Evolutionary conservation across 495 filamentous ascomycete species (phyloP).

Genomic region (Jackrogersella minutella): DNA sequence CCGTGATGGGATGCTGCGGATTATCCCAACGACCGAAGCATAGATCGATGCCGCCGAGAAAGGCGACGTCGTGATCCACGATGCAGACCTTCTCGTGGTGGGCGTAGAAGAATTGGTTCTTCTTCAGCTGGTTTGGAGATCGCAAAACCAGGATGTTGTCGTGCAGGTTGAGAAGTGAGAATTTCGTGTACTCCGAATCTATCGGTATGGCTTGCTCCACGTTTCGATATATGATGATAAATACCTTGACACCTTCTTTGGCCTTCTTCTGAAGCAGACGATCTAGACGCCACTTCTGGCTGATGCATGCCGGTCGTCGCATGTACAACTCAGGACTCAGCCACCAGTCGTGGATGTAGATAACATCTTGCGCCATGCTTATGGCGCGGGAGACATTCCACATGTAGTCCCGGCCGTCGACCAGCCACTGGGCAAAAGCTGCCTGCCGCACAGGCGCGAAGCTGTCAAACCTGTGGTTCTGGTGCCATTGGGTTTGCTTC

Average conservation of each 20-base stretch:
- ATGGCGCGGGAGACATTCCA: constrained; percentile 98
- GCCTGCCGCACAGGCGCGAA: constrained; percentile 89
- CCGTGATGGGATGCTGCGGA: constrained; percentile 85
- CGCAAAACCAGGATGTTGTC: constrained; percentile 96
- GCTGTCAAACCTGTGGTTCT: constrained; percentile 85
- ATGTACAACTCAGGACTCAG: constrained; percentile 96
- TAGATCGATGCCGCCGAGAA: constrained; percentile 94
- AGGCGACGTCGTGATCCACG: constrained; percentile 95
- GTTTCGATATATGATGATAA: constrained; percentile 98
- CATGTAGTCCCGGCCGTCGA: constrained; percentile 98
- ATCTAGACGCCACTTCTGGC: constrained; percentile 98
- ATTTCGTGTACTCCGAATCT: constrained; percentile 98
- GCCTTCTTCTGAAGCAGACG: constrained; percentile 94
- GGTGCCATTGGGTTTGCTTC: constrained; percentile 78
- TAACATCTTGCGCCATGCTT: constrained; percentile 96
- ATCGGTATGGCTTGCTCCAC: constrained; percentile 98
- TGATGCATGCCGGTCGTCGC: constrained; percentile 92
- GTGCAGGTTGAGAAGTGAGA: constrained; percentile 93
- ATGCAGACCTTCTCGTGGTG: constrained; percentile 98
- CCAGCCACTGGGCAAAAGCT: constrained; percentile 95
- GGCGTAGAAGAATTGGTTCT: constrained; percentile 99
- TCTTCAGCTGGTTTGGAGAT: constrained; percentile 95
- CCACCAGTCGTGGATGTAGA: constrained; percentile 99
- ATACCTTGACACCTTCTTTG: constrained; percentile 94
- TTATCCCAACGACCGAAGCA: constrained; percentile 99